phyloP scores from a whole-genome alignment of 2,329 filamentous ascomycete species.

The Annulohypoxylon truncatum region DNA sequence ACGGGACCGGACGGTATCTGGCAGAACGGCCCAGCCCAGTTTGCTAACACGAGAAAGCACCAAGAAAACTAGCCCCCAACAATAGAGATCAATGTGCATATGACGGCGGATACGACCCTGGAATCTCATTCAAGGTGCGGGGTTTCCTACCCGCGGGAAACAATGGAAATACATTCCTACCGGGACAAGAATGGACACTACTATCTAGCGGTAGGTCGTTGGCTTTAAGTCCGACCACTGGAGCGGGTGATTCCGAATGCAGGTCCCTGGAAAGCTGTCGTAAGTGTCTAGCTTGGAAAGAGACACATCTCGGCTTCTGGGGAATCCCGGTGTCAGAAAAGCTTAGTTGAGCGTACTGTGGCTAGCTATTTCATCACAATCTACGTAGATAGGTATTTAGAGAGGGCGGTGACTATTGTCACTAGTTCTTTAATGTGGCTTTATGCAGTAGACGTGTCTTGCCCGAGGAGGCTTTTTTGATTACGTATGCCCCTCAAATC shows the following conservation, averaged over 20 bases:
- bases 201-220: constrained; percentile 22
- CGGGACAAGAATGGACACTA: constrained; percentile 19
- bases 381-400: not conserved
- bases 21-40: not conserved
- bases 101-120: constrained; percentile 11
- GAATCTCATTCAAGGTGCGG: constrained; percentile 21
- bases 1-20: not conserved
- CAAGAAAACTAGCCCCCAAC: not conserved
- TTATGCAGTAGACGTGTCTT: constrained; percentile 8
- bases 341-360: not conserved
- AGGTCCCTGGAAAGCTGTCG: constrained; percentile 27
- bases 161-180: constrained; percentile 21
- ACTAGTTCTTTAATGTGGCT: constrained; percentile 23
- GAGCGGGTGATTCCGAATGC: constrained; percentile 26
- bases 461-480: constrained; percentile 10
- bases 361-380: not conserved
- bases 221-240: constrained; percentile 26
- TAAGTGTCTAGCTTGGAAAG: constrained; percentile 22
- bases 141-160: constrained; percentile 32
- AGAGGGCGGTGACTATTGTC: constrained; percentile 14
- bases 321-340: constrained; percentile 4
- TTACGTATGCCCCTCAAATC: constrained; percentile 13
- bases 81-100: not conserved
- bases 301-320: constrained; percentile 16
- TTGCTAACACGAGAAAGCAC: not conserved